Base-by-base conservation (phyloP, 2,329 filamentous ascomycete genomes). In the Xylaria sp. region DNA sequence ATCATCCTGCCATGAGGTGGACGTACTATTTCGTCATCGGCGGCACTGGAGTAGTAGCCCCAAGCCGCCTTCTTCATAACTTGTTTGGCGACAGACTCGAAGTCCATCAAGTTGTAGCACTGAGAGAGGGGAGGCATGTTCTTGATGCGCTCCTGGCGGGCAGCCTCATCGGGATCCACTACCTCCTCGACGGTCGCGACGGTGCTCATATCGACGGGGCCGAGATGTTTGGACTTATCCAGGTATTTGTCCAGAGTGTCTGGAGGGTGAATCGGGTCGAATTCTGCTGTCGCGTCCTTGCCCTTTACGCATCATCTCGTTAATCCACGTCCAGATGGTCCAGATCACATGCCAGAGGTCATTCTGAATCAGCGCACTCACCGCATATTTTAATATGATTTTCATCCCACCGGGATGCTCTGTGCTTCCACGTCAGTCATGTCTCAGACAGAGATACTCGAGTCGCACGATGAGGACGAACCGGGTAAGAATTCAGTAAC, bases 61-160 rank as follows among this genome's bases (percentile, higher is more conserved):
- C 94, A 99, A 0, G 93, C 93, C 1, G 88, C 89, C 79, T 90
- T 95, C 83, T 96, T 97, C 93, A 97, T 97, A 59, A 95, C 85
- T 46, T 85, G 81, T 68, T 88, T 86, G 4, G 94, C 94, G 42
- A 97, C 93, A 2, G 91, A 86, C 80, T 99, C 94, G 73, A 99
- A 99, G 76, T 99, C 94, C 78, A 94, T 84, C 62, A 97, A 77
- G 73, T 97, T 97, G 76, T 92, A 96, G 79, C 92, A 96, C 73
- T 95, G 89, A 66, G 90, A 87, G 61, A 97, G 78, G 52, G 86
- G 79, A 0, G 92, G 92, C 85, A 92, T 95, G 61, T 82, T 78
- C 67, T 82, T 79, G 59, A 92, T 83, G 59, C 90, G 85, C 72
- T 92, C 82, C 75, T 89, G 86, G 58, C 93, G 83, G 60, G 84